Evolutionary conservation across 257 asterid species (phyloP), one percentile per base, ranked within the genome.

Genomic region (Jaltomata sinuosa): DNA sequence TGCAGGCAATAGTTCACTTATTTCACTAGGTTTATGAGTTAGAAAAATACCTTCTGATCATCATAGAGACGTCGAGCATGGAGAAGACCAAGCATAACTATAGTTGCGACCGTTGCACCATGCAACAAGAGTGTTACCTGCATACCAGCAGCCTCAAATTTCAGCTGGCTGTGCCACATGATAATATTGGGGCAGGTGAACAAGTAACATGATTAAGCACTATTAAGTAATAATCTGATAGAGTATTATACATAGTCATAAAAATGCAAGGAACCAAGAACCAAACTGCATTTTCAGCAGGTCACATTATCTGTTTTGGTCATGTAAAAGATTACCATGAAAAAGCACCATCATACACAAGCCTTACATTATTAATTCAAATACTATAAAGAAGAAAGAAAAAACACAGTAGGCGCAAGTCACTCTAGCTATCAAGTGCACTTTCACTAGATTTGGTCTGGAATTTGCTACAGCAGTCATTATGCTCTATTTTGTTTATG

Each of bases 51-150:
- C 99, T 92, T 93, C 83, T 90, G 93, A 90, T 94, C 99, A 85
- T 93, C 90, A 62, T 94, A 94, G 38, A 96, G 88, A 87, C 98
- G 95, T 65, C 99, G 98, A 79, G 92, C 91, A 87, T 96, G 99
- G 82, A 96, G 97, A 80, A 97, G 96, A 79, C 99, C 99, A 81
- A 96, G 99, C 98, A 96, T 96, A 82, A 94, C 90, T 87, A 96
- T 90, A 40, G 98, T 93, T 80, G 97, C 98, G 67, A 88, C 89
- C 22, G 99, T 96, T 64, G 99, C 98, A 84, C 98, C 99, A 83
- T 98, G 97, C 85, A 94, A 88, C 83, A 93, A 87, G 86, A 69
- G 86, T 83, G 84, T 91, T 90, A 82, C 97, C 98, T 93, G 92
- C 91, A 83, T 77, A 87, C 19, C 68, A 78, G 83, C 68, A 19